Evolutionary conservation across 345 rosid species (phyloP), one percentile per base, ranked within the genome.

Genomic region (Populus nigra): DNA sequence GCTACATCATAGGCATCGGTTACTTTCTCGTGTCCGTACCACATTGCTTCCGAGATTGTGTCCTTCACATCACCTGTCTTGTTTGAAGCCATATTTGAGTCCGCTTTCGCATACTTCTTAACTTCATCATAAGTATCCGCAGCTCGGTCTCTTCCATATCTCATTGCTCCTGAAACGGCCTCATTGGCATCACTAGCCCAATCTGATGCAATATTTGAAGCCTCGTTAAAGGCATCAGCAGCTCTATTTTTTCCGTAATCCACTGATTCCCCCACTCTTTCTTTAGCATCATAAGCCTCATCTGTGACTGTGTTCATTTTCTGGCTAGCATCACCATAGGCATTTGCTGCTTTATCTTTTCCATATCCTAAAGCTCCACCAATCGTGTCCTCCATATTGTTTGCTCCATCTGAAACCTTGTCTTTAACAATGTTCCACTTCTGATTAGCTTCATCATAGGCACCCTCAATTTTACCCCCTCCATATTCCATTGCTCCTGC

Each of bases 401-500:
- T 23, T n/a, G 65, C 65, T 59, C 65, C 69, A 33, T 77, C 85
- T 9, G 2, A 0, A 8, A 63, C 79, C n/a, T 23, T 70, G 27
- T 69, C 77, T 43, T 69, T n/a, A 59, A 25, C 63, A 59, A n/a
- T n/a, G 63, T 25, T n/a, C 63, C 63, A 59, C 29, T 59, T 59
- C 65, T 23, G 6, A 1, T 9, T 59, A 59, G n/a, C 65, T n/a
- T 59, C 29, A 59, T 59, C 65, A 59, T n/a, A 59, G 65, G 65
- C 65, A 59, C 25, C 65, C 65, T 59, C 25, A 0, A 78, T 78
- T 63, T 73, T 75, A 39, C 57, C 87, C 77, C 80, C 76, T 22
- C 83, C 88, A 72, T 75, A 65, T 25, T 70, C 78, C 67, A 76
- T 65, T 10, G 75, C 81, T 29, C 66, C 82, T 10, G 80, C 62